Evolutionary conservation across 2,329 filamentous ascomycete genomes (phyloP), one percentile per base, ranked within the genome.

Genomic region (Malbranchea zuffiana): DNA sequence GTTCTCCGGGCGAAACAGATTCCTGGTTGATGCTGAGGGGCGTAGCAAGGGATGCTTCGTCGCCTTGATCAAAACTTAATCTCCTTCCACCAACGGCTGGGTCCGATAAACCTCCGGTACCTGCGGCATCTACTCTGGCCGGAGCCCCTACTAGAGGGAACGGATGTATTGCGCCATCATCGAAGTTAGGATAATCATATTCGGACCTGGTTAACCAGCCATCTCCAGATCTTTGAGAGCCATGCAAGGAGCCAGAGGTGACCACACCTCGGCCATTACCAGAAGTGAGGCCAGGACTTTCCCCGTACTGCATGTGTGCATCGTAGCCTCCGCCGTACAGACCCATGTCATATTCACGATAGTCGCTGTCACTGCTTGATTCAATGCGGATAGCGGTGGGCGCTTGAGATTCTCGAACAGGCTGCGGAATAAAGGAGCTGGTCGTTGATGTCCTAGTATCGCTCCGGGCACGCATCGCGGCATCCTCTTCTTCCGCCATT

Each of bases 61-160:
- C 90, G 2, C 84, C 88, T 54, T 94, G 85, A 48, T 96, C 88
- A 50, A 90, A 95, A 60, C 86, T 95, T 50, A 86, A 68, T 42
- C 85, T 75, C 46, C 86, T 65, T 28, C 57, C 59, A 43, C 63
- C 73, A 5, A 68, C 69, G 33, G 69, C 75, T 2, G 87, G 86
- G 40, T 82, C 74, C 44, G 86, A 78, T 18, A 95, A 62, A 1
- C 90, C 90, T 26, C 88, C 90, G n/a, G 86, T 95, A 5, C 83
- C 87, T 33, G 76, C 82, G 31, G 84, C 86, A 57, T 96, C 88
- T 34, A 94, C 80, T 37, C 82, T 74, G 4, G 81, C 84, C 37
- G 77, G 70, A 10, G 56, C 67, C 37, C 62, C 64, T 46, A 74
- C 68, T 6, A 69, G 54, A 26, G 64, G 66, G 17, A 79, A 78